Evolutionary conservation across 228 moss, liverwort and hornwort species (phyloP).

Genomic region (Sphagnum magellanicum): DNA sequence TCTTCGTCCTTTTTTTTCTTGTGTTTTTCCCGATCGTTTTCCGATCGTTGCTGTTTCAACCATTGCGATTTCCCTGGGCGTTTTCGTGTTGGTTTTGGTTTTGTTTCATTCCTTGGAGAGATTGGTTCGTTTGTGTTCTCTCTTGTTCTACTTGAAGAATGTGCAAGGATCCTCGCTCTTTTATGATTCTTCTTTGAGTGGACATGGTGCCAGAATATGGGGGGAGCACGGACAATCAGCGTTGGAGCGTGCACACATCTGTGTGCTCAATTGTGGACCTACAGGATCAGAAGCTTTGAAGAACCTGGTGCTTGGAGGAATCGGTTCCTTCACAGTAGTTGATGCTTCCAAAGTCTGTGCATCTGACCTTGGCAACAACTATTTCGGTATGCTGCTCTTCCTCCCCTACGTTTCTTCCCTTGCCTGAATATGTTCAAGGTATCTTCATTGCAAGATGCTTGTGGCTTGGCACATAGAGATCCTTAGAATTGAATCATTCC

Average conservation of each 20-base stretch:
- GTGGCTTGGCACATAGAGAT: no score
- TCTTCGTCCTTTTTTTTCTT: background rate
- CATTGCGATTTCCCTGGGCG: no score
- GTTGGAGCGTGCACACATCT: slow-evolving; percentile 77
- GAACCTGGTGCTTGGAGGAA: slow-evolving; percentile 91
- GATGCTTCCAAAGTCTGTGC: slow-evolving; percentile 69
- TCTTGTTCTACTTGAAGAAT: no score
- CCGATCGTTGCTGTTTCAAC: no score
- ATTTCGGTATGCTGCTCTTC: slow-evolving; percentile 47
- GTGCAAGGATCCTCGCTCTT: no score
- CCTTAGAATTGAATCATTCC: background rate
- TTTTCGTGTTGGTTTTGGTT: no score
- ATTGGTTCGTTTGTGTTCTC: no score
- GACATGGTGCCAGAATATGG: slow-evolving; percentile 62
- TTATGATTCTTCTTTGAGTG: no score
- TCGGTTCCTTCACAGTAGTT: slow-evolving; percentile 91
- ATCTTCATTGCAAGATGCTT: no score
- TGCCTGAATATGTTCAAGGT: no score
- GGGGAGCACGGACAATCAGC: slow-evolving; percentile 97
- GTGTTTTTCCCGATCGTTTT: background rate
- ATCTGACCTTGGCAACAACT: slow-evolving; percentile 89
- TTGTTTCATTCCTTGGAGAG: no score
- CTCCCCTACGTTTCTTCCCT: background rate
- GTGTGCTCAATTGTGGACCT: slow-evolving; percentile 91
- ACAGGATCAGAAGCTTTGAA: slow-evolving; percentile 94